phyloP scores from a whole-genome alignment of 495 filamentous ascomycete species.

The Lasiosphaeria hispida region DNA sequence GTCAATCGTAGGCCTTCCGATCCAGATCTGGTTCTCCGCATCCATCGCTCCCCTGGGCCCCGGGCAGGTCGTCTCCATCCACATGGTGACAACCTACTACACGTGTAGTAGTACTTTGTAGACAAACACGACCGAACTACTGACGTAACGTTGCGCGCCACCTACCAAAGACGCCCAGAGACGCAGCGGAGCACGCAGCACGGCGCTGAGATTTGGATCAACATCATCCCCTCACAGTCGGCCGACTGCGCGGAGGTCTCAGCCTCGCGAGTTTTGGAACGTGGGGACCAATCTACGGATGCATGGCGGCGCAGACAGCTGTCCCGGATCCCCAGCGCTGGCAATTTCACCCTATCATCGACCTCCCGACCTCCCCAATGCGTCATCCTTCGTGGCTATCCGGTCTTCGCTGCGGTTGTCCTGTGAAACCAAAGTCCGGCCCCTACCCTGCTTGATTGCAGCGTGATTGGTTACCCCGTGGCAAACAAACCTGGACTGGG shows the following conservation, averaged over 20 bases:
- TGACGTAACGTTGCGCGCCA: constrained; percentile 34
- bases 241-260: background rate
- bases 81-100: no score
- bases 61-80: no score
- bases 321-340: background rate
- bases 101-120: no score
- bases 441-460: constrained; percentile 6
- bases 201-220: constrained; percentile 11
- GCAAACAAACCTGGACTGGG: constrained; percentile 8
- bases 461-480: background rate
- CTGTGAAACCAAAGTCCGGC: background rate
- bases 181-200: no score
- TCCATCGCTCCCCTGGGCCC: no score
- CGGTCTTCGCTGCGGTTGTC: background rate
- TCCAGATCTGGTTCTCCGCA: no score
- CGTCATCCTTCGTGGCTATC: background rate
- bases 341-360: background rate
- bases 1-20: no score
- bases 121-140: background rate
- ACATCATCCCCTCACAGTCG: background rate
- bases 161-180: background rate
- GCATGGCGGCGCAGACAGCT: constrained; percentile 2
- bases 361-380: background rate
- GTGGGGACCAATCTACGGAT: background rate
- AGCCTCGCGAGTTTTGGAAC: constrained; percentile 2